These are phyloP conservation scores for Sporothrix protearum DNA, from an alignment of 2,329 filamentous ascomycete genomes.

Conservation along the genomic window DNA sequence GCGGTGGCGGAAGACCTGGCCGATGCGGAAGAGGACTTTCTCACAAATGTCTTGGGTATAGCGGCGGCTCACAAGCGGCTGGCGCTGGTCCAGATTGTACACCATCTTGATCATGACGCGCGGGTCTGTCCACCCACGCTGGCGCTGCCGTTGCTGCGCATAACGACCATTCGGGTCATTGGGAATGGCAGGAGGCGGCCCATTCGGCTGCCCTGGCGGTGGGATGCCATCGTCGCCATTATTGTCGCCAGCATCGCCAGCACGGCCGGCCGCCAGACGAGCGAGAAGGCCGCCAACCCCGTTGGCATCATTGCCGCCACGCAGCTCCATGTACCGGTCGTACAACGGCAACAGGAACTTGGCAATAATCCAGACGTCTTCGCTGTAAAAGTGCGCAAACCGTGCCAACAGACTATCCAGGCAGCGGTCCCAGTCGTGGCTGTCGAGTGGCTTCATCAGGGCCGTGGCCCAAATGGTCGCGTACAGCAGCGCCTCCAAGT, in stretches of 20 bases:
- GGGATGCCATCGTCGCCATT: neutral
- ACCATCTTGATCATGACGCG: constrained; percentile 41
- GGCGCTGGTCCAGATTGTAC: constrained; percentile 44
- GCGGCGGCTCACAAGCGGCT: constrained; percentile 37
- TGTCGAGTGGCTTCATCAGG: constrained; percentile 49
- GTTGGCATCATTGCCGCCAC: constrained; percentile 48
- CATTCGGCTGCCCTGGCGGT: neutral
- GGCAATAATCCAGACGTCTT: constrained; percentile 69
- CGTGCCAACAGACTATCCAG: constrained; percentile 63
- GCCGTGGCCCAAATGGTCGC: constrained; percentile 69
- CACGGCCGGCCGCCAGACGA: constrained; percentile 9
- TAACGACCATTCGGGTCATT: neutral
- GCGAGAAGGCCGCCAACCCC: constrained; percentile 32
- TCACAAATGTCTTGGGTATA: constrained; percentile 37
- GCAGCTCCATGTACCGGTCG: constrained; percentile 39
- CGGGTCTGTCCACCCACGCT: constrained; percentile 37
- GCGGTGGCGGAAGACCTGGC: constrained; percentile 79
- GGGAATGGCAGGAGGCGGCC: neutral
- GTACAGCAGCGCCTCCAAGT: constrained; percentile 61
- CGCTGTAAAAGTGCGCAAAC: constrained; percentile 62
- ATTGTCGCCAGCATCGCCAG: constrained; percentile 25
- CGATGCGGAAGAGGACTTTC: constrained; percentile 63
- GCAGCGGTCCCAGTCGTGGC: constrained; percentile 56
- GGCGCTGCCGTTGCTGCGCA: constrained; percentile 30
- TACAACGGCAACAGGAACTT: constrained; percentile 64